These are phyloP conservation scores for Cenchrus purpureus DNA, from an alignment of 176 grass and related monocot species.

Conservation along the genomic window DNA sequence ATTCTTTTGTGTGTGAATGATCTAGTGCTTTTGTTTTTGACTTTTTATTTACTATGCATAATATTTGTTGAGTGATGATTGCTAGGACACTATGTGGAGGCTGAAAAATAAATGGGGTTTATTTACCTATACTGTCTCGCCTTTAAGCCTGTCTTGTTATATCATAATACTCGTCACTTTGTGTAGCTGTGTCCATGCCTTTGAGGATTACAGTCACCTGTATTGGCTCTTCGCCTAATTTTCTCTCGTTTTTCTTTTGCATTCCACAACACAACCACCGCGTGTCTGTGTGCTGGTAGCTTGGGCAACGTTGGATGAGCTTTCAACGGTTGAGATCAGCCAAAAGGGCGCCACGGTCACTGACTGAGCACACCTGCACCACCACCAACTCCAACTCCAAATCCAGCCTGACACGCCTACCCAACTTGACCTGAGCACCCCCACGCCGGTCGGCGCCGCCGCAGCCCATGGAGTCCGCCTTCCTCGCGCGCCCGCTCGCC, in stretches of 20 bases:
- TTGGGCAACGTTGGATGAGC: not conserved
- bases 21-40: not conserved
- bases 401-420: too few species aligned
- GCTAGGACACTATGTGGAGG: not conserved
- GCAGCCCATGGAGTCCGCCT: slow-evolving; percentile 54
- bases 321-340: not conserved
- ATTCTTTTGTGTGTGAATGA: not conserved
- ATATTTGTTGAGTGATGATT: not conserved
- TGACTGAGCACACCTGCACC: too few species aligned
- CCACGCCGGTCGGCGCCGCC: not conserved
- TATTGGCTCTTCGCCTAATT: too few species aligned
- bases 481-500: slow-evolving; percentile 19
- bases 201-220: too few species aligned
- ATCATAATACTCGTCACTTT: not conserved
- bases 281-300: too few species aligned
- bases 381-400: too few species aligned
- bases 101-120: not conserved
- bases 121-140: not conserved
- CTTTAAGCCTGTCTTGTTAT: not conserved
- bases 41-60: not conserved
- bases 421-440: not conserved
- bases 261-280: too few species aligned
- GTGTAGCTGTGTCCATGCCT: too few species aligned
- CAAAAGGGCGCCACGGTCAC: too few species aligned
- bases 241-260: too few species aligned